Percentiles rank a stretch among this genome's conserved stretches.
Conservation (phyloP, 2,329 filamentous ascomycete species). For the Triangularia verruculosa region DNA sequence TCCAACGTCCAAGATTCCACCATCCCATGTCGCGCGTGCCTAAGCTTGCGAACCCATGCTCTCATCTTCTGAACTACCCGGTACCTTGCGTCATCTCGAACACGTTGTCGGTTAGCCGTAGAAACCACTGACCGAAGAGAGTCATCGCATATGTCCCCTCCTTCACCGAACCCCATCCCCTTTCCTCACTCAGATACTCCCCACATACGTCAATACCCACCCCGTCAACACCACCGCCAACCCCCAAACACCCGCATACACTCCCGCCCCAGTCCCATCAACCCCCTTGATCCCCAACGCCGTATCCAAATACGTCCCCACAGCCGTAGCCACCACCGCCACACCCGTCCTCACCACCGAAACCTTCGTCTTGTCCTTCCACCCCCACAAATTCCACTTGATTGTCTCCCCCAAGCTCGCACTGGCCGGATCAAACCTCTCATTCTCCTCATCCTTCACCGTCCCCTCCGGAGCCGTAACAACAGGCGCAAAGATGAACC, state of each 20-base stretch:
- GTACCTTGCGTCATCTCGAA: conserved; percentile 9
- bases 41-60: conserved; percentile 6
- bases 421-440: conserved; percentile 59
- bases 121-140: background rate
- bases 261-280: conserved; percentile 64
- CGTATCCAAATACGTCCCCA: conserved; percentile 62
- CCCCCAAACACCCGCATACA: conserved; percentile 76
- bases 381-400: conserved; percentile 70
- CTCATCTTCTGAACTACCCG: background rate
- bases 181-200: conserved; percentile 43
- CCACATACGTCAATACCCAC: conserved; percentile 49
- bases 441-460: conserved; percentile 46
- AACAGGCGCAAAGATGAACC: conserved; percentile 74
- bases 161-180: background rate
- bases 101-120: background rate
- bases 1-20: conserved; percentile 3
- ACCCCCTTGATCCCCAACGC: conserved; percentile 67
- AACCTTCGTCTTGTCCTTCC: conserved; percentile 58
- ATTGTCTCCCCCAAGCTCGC: conserved; percentile 69
- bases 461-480: conserved; percentile 50
- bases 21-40: conserved; percentile 5
- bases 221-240: conserved; percentile 60
- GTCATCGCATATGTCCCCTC: background rate
- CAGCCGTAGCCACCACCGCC: conserved; percentile 54
- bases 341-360: conserved; percentile 63